phyloP scores from a whole-genome alignment of 2,329 filamentous ascomycete genomes.

The Fusarium albidum region DNA sequence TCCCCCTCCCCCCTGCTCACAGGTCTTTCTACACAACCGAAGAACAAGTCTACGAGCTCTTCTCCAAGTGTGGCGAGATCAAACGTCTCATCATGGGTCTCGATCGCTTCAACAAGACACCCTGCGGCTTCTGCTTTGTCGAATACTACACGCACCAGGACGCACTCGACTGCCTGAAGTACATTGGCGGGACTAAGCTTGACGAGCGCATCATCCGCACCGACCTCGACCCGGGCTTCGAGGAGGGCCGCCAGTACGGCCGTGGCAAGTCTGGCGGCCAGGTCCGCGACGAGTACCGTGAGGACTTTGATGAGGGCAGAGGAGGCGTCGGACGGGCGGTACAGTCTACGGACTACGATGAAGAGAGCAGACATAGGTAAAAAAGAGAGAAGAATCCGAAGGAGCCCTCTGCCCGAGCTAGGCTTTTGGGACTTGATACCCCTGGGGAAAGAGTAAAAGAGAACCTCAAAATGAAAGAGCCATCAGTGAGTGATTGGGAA shows the following conservation, averaged over 20 bases:
- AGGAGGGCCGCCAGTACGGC: slow-evolving; percentile 95
- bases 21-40: slow-evolving; percentile 98
- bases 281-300: slow-evolving; percentile 95
- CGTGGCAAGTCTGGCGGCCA: slow-evolving; percentile 95
- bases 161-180: slow-evolving; percentile 97
- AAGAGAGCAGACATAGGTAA: slow-evolving; percentile 46
- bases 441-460: slow-evolving; percentile 14
- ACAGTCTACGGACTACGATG: slow-evolving; percentile 60
- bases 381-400: background rate
- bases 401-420: background rate
- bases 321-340: slow-evolving; percentile 87
- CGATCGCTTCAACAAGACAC: slow-evolving; percentile 96
- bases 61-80: slow-evolving; percentile 96
- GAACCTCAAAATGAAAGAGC: slow-evolving; percentile 18
- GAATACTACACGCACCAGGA: slow-evolving; percentile 99
- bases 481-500: slow-evolving; percentile 6
- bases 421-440: slow-evolving; percentile 38
- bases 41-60: slow-evolving; percentile 97
- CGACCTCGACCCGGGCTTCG: slow-evolving; percentile 93
- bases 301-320: slow-evolving; percentile 94
- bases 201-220: slow-evolving; percentile 97
- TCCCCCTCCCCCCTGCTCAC: slow-evolving; percentile 29
- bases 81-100: slow-evolving; percentile 98
- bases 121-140: slow-evolving; percentile 99
- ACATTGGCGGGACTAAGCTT: slow-evolving; percentile 96